Evolutionary conservation across 78 protist genomes (phyloP).

Genomic region (Dictyostelium intermedium): DNA sequence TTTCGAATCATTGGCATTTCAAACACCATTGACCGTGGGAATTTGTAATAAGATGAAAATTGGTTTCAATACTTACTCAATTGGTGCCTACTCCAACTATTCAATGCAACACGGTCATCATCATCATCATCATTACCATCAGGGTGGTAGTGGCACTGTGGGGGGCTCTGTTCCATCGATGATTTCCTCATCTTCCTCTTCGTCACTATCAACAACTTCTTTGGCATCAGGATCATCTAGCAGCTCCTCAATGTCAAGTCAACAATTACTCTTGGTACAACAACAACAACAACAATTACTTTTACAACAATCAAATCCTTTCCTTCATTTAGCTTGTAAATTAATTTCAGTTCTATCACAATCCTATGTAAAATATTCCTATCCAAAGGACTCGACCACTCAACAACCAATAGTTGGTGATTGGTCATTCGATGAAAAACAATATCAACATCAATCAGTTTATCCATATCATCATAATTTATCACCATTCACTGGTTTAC

Average conservation of each 20-base stretch:
- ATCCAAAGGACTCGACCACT: slow-evolving; percentile 34
- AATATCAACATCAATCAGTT: background rate
- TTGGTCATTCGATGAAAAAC: slow-evolving; percentile 31
- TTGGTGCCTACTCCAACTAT: background rate
- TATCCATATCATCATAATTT: background rate
- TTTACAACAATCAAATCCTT: slow-evolving; percentile 43
- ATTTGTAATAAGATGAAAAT: slow-evolving; percentile 44
- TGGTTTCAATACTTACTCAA: background rate
- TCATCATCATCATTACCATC: background rate
- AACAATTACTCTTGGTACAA: background rate
- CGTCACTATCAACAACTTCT: background rate
- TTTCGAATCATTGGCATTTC: slow-evolving; percentile 22
- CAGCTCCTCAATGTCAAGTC: background rate
- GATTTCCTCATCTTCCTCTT: background rate
- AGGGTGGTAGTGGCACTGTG: background rate
- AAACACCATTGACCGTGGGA: slow-evolving; percentile 14
- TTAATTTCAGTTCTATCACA: slow-evolving; percentile 14
- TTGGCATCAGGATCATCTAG: background rate
- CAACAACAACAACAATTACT: slow-evolving; percentile 2
- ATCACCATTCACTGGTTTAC: background rate
- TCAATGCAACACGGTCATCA: background rate
- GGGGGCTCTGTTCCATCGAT: background rate
- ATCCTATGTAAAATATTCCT: slow-evolving; percentile 35
- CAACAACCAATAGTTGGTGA: slow-evolving; percentile 41
- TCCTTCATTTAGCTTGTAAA: slow-evolving; percentile 63